phyloP scores from a whole-genome alignment of 2,329 filamentous ascomycete species.

The Neofusicoccum sp. region DNA sequence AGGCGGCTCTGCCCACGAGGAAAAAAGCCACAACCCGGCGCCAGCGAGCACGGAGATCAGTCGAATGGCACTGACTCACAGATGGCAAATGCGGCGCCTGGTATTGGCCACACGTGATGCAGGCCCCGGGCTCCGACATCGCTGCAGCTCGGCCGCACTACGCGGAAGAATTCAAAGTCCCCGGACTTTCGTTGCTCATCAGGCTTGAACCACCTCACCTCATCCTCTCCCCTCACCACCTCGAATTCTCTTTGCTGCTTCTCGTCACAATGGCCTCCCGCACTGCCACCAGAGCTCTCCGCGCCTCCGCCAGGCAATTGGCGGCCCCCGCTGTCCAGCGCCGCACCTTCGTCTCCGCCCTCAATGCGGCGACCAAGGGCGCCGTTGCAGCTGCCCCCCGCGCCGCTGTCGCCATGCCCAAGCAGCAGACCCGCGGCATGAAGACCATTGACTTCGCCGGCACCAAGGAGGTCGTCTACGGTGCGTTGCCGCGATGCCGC shows the following conservation, averaged over 20 bases:
- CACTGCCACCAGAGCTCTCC: slow-evolving; percentile 64
- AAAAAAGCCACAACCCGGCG: background rate
- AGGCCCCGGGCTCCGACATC: slow-evolving; percentile 13
- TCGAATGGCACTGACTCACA: background rate
- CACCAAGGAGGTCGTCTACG: slow-evolving; percentile 89
- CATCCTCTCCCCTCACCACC: slow-evolving; percentile 21
- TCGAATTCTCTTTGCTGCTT: slow-evolving; percentile 25
- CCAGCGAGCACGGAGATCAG: background rate
- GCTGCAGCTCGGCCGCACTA: slow-evolving; percentile 14
- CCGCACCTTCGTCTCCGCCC: slow-evolving; percentile 59
- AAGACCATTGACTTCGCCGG: slow-evolving; percentile 99
- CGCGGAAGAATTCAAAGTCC: slow-evolving; percentile 16
- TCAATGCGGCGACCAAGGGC: slow-evolving; percentile 49
- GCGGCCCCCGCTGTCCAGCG: slow-evolving; percentile 50
- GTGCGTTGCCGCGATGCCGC: slow-evolving; percentile 51
- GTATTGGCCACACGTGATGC: slow-evolving; percentile 10
- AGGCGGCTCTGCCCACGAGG: background rate
- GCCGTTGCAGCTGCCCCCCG: slow-evolving; percentile 47
- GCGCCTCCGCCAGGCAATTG: slow-evolving; percentile 57
- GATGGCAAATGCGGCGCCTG: background rate
- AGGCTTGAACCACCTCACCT: slow-evolving; percentile 21
- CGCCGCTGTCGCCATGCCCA: slow-evolving; percentile 44
- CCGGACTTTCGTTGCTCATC: slow-evolving; percentile 11
- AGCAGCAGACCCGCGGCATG: slow-evolving; percentile 77
- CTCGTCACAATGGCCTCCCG: slow-evolving; percentile 70